A percentile compares a stretch with the other conserved stretches of the same genome.
These are phyloP conservation scores for Fusarium sacchari DNA, from an alignment of 2,329 filamentous ascomycete genomes.

Conservation along the genomic window DNA sequence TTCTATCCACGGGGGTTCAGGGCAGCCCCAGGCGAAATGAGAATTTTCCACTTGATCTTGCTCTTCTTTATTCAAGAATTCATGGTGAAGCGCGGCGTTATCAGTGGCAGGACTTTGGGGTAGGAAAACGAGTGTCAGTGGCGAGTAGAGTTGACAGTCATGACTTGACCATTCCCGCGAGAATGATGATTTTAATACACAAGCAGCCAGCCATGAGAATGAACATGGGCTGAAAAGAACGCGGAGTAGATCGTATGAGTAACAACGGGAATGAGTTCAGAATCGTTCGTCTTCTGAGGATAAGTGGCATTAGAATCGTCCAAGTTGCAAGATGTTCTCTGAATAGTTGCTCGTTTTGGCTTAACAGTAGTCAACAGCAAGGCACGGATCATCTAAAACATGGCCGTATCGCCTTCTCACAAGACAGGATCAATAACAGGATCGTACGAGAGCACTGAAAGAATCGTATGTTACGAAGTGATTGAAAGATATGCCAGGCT, in stretches of 20 bases:
- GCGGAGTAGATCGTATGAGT: background rate
- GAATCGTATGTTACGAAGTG: conserved; percentile 5
- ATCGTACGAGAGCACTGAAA: conserved; percentile 4
- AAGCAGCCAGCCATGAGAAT: background rate
- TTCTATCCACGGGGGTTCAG: background rate
- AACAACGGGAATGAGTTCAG: background rate
- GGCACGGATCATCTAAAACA: background rate
- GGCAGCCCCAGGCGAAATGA: background rate
- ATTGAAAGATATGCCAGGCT: too few relatives aligned
- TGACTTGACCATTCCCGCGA: background rate
- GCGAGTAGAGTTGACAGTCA: background rate
- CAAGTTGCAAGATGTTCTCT: background rate
- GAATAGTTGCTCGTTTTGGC: background rate
- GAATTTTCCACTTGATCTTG: background rate
- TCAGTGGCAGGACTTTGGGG: background rate
- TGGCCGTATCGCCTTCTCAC: background rate
- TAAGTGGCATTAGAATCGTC: background rate
- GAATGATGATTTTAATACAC: background rate
- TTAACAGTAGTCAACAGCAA: background rate
- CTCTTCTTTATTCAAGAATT: background rate
- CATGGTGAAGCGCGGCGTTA: background rate
- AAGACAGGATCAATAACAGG: rapidly evolving
- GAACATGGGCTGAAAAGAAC: too few relatives aligned
- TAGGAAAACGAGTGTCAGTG: background rate
- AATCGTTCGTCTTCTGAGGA: background rate